These are phyloP conservation scores for Calonectria honghensis DNA, from an alignment of 2,329 filamentous ascomycete genomes.

Conservation along the genomic window DNA sequence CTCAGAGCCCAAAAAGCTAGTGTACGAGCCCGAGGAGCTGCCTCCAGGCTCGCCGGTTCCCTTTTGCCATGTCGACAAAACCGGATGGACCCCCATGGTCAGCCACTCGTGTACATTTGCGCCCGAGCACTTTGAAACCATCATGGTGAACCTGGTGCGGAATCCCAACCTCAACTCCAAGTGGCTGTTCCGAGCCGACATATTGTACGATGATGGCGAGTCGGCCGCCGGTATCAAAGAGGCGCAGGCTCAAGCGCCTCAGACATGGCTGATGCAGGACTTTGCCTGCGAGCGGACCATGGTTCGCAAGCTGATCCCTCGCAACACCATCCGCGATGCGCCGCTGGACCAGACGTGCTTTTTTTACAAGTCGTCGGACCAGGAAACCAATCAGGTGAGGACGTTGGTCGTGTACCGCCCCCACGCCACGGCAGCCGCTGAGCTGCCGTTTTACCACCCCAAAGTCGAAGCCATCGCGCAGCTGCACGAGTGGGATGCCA, in stretches of 20 bases:
- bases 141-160: conserved; percentile 84
- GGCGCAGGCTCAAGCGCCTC: conserved; percentile 25
- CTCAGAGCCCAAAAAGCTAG: conserved; percentile 45
- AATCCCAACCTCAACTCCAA: conserved; percentile 88
- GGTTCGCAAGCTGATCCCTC: conserved; percentile 85
- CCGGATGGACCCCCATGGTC: conserved; percentile 73
- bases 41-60: conserved; percentile 52
- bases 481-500: conserved; percentile 78
- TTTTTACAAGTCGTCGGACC: conserved; percentile 70
- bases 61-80: conserved; percentile 53
- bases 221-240: conserved; percentile 12
- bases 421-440: conserved; percentile 76
- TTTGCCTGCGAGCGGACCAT: conserved; percentile 75
- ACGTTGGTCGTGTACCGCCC: conserved; percentile 83
- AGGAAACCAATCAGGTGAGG: conserved; percentile 53
- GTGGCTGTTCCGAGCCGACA: conserved; percentile 86
- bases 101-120: conserved; percentile 77
- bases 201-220: conserved; percentile 68
- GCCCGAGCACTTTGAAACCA: conserved; percentile 76
- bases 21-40: conserved; percentile 57
- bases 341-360: conserved; percentile 89
- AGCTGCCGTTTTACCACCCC: conserved; percentile 93
- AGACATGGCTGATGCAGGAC: conserved; percentile 47
- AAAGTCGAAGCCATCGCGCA: conserved; percentile 84
- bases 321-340: conserved; percentile 85